A percentile compares a stretch with the other conserved stretches of the same genome.
These are phyloP conservation scores for Solanum arcanum DNA, from an alignment of 257 asterid genomes.

Conservation along the genomic window DNA sequence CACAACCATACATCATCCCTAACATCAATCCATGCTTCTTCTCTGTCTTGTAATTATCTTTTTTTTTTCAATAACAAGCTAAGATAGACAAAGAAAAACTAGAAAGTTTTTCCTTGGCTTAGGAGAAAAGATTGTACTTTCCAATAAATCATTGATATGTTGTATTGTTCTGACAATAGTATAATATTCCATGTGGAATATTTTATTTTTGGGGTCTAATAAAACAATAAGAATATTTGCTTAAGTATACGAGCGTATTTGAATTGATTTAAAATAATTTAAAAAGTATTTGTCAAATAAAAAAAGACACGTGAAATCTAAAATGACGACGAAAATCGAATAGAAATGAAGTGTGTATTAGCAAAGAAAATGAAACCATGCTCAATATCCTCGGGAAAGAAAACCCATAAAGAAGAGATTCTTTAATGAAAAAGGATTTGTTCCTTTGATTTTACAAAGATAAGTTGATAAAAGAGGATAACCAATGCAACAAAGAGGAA, in stretches of 20 bases:
- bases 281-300: no score
- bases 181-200: no score
- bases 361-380: not conserved
- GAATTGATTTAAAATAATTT: no score
- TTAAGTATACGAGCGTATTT: no score
- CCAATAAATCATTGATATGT: not conserved
- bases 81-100: not conserved
- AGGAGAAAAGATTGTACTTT: not conserved
- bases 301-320: no score
- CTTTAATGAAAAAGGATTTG: not conserved
- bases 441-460: conserved; percentile 8
- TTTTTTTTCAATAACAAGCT: not conserved
- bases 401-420: not conserved
- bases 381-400: conserved; percentile 9
- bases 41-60: not conserved
- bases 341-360: not conserved
- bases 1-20: not conserved
- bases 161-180: no score
- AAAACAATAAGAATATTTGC: no score
- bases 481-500: not conserved
- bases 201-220: no score
- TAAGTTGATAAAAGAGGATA: not conserved
- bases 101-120: not conserved
- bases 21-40: not conserved
- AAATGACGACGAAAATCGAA: no score